These are phyloP conservation scores for Aspergillus jensenii DNA, from an alignment of 2,329 filamentous ascomycete genomes.

Conservation along the genomic window DNA sequence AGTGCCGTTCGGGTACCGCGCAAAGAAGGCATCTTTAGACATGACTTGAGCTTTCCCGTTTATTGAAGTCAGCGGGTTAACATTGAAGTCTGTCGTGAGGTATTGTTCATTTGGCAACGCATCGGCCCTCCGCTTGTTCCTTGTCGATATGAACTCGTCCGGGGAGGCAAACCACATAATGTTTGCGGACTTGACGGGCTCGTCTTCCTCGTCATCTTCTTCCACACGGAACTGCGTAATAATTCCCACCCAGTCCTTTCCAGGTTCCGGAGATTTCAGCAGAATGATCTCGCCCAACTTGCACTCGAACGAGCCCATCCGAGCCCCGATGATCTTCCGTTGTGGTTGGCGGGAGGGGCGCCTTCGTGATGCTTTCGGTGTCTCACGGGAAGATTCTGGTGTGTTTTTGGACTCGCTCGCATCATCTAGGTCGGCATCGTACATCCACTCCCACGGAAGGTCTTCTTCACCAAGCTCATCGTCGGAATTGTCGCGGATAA, in stretches of 20 bases:
- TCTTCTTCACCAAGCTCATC: constrained; percentile 78
- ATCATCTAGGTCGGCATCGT: constrained; percentile 43
- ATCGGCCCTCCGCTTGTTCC: constrained; percentile 77
- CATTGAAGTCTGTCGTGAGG: constrained; percentile 81
- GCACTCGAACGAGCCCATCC: constrained; percentile 79
- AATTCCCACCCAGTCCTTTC: constrained; percentile 90
- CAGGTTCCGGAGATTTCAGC: constrained; percentile 80
- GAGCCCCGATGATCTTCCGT: constrained; percentile 71
- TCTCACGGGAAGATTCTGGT: constrained; percentile 19
- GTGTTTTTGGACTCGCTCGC: constrained; percentile 17
- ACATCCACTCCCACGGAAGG: constrained; percentile 77
- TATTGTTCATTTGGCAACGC: constrained; percentile 87
- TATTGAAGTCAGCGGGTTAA: constrained; percentile 83
- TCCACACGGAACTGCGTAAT: constrained; percentile 78
- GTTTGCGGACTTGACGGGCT: constrained; percentile 67
- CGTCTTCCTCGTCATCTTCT: constrained; percentile 59
- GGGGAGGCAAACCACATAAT: constrained; percentile 93
- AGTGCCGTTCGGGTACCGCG: constrained; percentile 70
- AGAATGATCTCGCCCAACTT: constrained; percentile 79
- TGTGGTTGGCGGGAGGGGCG: constrained; percentile 31
- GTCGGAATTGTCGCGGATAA: constrained; percentile 77
- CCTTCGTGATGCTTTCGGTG: constrained; percentile 26
- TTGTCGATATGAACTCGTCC: constrained; percentile 83
- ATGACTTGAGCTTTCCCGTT: constrained; percentile 83
- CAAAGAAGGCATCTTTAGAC: constrained; percentile 67